Evolutionary conservation across 192 early-diverging fungal species (phyloP), one percentile per base, ranked within the genome.

Genomic region (Pilaira anomala): DNA sequence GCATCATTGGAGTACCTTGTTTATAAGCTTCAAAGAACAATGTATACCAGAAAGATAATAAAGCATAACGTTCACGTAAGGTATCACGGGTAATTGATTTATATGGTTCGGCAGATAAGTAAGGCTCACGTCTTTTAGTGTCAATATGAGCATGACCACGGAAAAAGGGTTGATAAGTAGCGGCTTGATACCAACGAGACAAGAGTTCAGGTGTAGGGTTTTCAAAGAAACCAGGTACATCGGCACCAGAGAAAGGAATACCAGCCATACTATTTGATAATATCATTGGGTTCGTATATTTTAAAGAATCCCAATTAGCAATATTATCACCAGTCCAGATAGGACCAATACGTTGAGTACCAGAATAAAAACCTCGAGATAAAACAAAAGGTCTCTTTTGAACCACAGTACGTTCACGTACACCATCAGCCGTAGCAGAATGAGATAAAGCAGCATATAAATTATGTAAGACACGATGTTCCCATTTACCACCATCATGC

Each of bases 261-360:
- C 96, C 97, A 25, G 88, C 81, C 26, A 94, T 49, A 62, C 92
- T 87, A 70, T 96, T 88, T 46, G 90, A 83, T 44, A 99, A 72
- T 14, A 96, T 69, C 96, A 98, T 98, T 4, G 96, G 93, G 6
- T 88, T 81, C 11, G 93, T 86, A 6, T 82, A 80, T 24, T 75
- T 83, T 48, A 99, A 67, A 48, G 96, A 90, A 48, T 87, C 84
- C 97, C 97, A 99, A 25, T 78, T 75, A 7, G 93, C 94, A 5
- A 85, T 74, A 69, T 97, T 99, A 74, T 99, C 97, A 40, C 97
- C 97, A 2, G 97, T 99, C 97, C 97, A 99, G 48, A 97, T 88
- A 3, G 97, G 88, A 36, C 97, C 95, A 67, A 90, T 93, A 18
- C 95, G 89, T 68, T 98, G 97, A 14, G 90, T 90, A 28, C 97